phyloP scores from a whole-genome alignment of 305 asterid species.

The Solanum hybrid region DNA sequence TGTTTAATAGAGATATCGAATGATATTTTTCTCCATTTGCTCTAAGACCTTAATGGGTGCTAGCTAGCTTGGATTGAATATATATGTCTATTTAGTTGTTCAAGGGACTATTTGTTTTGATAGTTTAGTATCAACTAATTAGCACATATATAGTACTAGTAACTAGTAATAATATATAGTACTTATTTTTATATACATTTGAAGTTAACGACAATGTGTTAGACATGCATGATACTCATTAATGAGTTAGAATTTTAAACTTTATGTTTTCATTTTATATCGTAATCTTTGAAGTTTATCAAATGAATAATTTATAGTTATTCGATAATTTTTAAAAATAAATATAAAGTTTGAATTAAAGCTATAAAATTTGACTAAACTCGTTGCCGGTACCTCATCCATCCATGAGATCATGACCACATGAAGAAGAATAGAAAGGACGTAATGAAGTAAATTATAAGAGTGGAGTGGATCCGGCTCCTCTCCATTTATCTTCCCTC shows the following conservation, averaged over 20 bases:
- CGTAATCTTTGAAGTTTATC: background rate
- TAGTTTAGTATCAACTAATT: background rate
- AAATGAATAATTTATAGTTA: background rate
- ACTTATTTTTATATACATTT: background rate
- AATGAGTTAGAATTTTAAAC: background rate
- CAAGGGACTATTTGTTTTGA: background rate
- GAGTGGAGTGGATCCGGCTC: too few relatives aligned
- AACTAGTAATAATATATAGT: too few relatives aligned
- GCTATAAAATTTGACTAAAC: background rate
- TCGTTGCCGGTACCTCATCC: background rate
- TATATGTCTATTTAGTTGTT: background rate
- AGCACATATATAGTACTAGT: background rate
- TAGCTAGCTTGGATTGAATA: background rate
- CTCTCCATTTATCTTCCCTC: too few relatives aligned
- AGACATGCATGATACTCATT: background rate
- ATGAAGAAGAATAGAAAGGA: background rate
- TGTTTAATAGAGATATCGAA: background rate
- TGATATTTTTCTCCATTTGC: background rate
- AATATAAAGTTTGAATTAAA: background rate
- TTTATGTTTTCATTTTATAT: background rate
- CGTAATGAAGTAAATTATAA: background rate
- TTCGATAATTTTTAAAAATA: background rate
- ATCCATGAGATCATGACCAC: background rate
- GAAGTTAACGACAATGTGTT: background rate
- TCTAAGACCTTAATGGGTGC: background rate